Conservation (phyloP, 2,329 filamentous ascomycete species). For the Botryosphaeria dothidea region DNA sequence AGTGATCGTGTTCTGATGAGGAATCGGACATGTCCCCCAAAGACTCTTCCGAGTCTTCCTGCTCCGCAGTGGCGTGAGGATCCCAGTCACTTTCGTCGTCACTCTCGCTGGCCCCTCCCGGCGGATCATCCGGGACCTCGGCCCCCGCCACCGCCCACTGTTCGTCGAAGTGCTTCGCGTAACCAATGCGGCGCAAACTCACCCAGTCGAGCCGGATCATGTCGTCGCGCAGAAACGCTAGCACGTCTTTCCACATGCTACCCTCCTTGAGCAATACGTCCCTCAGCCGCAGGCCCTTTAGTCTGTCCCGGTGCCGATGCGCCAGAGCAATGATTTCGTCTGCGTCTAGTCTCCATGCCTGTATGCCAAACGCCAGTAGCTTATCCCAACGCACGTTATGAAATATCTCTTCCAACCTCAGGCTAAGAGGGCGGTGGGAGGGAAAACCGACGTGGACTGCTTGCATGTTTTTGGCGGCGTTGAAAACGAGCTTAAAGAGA, state of each 20-base stretch:
- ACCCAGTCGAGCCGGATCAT: conserved; percentile 62
- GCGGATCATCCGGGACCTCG: conserved; percentile 50
- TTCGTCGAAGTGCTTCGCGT: conserved; percentile 56
- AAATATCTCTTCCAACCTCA: conserved; percentile 63
- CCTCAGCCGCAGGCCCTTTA: conserved; percentile 61
- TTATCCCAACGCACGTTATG: conserved; percentile 63
- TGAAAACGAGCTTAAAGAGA: conserved; percentile 60
- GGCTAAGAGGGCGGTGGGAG: conserved; percentile 55
- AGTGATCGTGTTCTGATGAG: conserved; percentile 35
- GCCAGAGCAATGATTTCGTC: conserved; percentile 62
- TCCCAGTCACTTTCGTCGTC: conserved; percentile 42
- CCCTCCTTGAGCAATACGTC: conserved; percentile 63
- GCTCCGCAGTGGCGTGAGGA: conserved; percentile 28
- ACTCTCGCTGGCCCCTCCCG: conserved; percentile 44
- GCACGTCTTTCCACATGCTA: conserved; percentile 62
- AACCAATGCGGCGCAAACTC: conserved; percentile 63
- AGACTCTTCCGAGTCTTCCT: conserved; percentile 35
- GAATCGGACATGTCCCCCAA: conserved; percentile 32
- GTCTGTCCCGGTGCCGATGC: conserved; percentile 55
- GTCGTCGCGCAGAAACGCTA: conserved; percentile 56
- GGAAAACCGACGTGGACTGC: conserved; percentile 67
- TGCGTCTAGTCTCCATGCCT: conserved; percentile 62
- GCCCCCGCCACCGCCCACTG: conserved; percentile 44
- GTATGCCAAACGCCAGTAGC: conserved; percentile 64
- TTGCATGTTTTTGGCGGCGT: conserved; percentile 60